These are phyloP conservation scores for Suhomyces emberorum DNA, from an alignment of 805 yeast genomes.

Conservation along the genomic window DNA sequence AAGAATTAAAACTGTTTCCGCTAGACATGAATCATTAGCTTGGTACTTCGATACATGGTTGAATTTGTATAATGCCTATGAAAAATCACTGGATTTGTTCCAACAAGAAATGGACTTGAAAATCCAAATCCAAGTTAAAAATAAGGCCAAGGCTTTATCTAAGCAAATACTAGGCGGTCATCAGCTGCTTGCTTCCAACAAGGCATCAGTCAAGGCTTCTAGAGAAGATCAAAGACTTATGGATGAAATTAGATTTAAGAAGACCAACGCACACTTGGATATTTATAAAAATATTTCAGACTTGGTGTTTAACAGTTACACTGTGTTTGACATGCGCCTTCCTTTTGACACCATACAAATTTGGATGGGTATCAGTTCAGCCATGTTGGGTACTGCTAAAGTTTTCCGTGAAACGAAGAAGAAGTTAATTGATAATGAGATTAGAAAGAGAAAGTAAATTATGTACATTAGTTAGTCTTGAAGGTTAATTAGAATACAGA, in stretches of 20 bases:
- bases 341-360: conserved; percentile 41
- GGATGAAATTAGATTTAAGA: conserved; percentile 34
- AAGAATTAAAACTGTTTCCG: conserved; percentile 32
- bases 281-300: conserved; percentile 38
- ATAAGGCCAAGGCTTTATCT: conserved; percentile 46
- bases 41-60: conserved; percentile 68
- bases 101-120: conserved; percentile 51
- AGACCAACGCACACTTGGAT: conserved; percentile 37
- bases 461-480: not conserved
- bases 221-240: conserved; percentile 20
- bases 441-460: not conserved
- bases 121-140: conserved; percentile 61
- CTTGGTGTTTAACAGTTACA: conserved; percentile 38
- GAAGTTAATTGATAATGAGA: conserved; percentile 16
- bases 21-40: conserved; percentile 59
- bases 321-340: conserved; percentile 35
- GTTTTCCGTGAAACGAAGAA: conserved; percentile 38
- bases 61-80: conserved; percentile 51
- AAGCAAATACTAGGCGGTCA: conserved; percentile 29
- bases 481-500: not conserved
- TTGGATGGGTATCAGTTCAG: conserved; percentile 45
- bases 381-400: conserved; percentile 35
- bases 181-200: conserved; percentile 3
- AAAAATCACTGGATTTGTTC: conserved; percentile 37
- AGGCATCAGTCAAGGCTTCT: conserved; percentile 14